phyloP scores from a whole-genome alignment of 1,284 basidiomycete species.

The Puccinia horiana region DNA sequence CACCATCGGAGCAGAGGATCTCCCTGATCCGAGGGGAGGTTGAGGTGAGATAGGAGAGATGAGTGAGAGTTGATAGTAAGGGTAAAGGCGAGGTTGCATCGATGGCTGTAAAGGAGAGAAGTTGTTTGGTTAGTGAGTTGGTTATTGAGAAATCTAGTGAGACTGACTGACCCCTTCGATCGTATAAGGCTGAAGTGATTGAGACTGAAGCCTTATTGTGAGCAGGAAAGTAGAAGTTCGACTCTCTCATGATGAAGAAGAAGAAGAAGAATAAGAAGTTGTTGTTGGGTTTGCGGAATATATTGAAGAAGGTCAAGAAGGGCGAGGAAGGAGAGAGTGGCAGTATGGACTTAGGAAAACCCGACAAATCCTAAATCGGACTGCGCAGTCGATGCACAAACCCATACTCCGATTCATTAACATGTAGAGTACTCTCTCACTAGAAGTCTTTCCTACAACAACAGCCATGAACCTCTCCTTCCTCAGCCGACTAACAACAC shows the following conservation, averaged over 20 bases:
- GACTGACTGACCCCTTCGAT: slow-evolving; percentile 76
- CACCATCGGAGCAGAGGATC: slow-evolving; percentile 96
- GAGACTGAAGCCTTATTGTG: slow-evolving; percentile 94
- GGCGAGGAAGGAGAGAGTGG: slow-evolving; percentile 37
- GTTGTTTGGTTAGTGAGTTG: neutral
- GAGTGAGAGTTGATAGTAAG: slow-evolving; percentile 92
- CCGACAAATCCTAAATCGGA: slow-evolving; percentile 46
- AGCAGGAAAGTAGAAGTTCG: slow-evolving; percentile 90
- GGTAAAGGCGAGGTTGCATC: slow-evolving; percentile 88
- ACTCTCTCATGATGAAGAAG: slow-evolving; percentile 65
- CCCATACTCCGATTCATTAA: too few species aligned
- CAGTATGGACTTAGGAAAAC: slow-evolving; percentile 40
- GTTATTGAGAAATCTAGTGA: neutral
- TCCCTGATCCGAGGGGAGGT: slow-evolving; percentile 97
- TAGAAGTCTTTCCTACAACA: too few species aligned
- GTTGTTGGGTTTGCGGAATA: too few species aligned
- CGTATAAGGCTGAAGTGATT: slow-evolving; percentile 91
- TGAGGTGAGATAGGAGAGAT: slow-evolving; percentile 94
- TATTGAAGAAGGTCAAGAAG: slow-evolving; percentile 31
- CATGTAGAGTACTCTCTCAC: too few species aligned
- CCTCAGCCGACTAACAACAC: neutral
- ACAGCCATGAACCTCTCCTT: neutral
- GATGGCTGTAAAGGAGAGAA: slow-evolving; percentile 68
- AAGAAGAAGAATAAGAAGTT: slow-evolving; percentile 14
- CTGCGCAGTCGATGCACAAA: neutral